These are phyloP conservation scores for Stachybotrys chlorohalonatus DNA, from an alignment of 2,329 filamentous ascomycete species.

Conservation along the genomic window DNA sequence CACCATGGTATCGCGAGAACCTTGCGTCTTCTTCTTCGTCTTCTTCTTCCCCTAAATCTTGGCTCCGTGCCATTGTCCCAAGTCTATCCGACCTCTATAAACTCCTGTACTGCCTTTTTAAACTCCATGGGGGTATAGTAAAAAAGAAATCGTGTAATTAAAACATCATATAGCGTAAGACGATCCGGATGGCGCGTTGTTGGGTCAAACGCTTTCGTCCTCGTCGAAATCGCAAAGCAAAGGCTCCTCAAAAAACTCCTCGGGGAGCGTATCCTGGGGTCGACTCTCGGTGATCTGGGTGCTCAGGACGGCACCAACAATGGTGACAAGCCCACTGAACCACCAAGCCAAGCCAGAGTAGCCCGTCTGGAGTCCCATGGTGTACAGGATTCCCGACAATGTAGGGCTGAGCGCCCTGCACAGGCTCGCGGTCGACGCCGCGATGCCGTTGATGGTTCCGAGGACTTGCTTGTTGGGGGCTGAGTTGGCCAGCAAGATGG, in stretches of 20 bases:
- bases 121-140: background rate
- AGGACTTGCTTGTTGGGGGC: slow-evolving; percentile 77
- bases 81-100: background rate
- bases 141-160: background rate
- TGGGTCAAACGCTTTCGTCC: slow-evolving; percentile 16
- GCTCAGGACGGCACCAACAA: slow-evolving; percentile 66
- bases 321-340: slow-evolving; percentile 70
- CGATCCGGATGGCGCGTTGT: background rate
- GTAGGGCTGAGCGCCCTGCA: slow-evolving; percentile 84
- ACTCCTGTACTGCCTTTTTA: background rate
- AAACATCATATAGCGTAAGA: background rate
- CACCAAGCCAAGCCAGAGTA: slow-evolving; percentile 92
- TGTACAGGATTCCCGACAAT: slow-evolving; percentile 76
- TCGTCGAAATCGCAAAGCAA: slow-evolving; percentile 23
- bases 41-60: background rate
- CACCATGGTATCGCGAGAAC: background rate
- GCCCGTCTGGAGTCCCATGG: slow-evolving; percentile 67
- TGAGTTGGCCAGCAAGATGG: slow-evolving; percentile 82
- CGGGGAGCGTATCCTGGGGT: slow-evolving; percentile 28
- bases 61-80: background rate
- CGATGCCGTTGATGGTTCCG: slow-evolving; percentile 86
- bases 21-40: background rate
- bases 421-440: slow-evolving; percentile 82
- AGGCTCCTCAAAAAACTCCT: slow-evolving; percentile 26
- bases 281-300: slow-evolving; percentile 63